phyloP scores from a whole-genome alignment of 768 basidiomycete genomes.

The Collybia nuda region DNA sequence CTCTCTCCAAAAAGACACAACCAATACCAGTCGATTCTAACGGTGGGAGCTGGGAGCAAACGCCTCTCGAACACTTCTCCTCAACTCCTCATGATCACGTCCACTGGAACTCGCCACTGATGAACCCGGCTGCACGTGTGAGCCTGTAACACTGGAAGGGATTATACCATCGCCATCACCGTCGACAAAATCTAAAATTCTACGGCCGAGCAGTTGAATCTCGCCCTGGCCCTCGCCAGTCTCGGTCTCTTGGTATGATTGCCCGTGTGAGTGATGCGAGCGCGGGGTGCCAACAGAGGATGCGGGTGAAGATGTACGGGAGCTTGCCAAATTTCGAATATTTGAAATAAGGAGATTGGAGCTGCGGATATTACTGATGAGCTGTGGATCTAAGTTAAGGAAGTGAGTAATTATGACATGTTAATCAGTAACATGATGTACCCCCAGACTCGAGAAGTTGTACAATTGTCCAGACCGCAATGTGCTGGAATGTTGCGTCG shows the following conservation, averaged over 20 bases:
- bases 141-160: constrained; percentile 60
- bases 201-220: constrained; percentile 80
- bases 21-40: constrained; percentile 21
- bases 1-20: background rate
- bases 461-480: constrained; percentile 99
- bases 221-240: constrained; percentile 89
- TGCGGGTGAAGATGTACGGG: constrained; percentile 65
- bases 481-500: constrained; percentile 98
- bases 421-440: constrained; percentile 24
- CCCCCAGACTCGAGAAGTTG: constrained; percentile 96
- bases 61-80: constrained; percentile 81
- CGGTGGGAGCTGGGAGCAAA: constrained; percentile 67
- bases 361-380: constrained; percentile 86
- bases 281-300: constrained; percentile 77
- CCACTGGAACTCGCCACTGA: constrained; percentile 62
- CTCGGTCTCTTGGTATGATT: constrained; percentile 81
- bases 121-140: constrained; percentile 69
- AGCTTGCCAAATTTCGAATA: constrained; percentile 79
- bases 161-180: constrained; percentile 61
- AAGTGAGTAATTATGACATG: background rate
- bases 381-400: constrained; percentile 65
- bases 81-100: constrained; percentile 76
- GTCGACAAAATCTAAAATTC: constrained; percentile 88
- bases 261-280: constrained; percentile 64
- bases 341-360: constrained; percentile 82